Percentiles rank a stretch among this genome's conserved stretches.
Evolutionary conservation across 202 grass and related monocot species (phyloP).

Genomic region (Setaria italica): DNA sequence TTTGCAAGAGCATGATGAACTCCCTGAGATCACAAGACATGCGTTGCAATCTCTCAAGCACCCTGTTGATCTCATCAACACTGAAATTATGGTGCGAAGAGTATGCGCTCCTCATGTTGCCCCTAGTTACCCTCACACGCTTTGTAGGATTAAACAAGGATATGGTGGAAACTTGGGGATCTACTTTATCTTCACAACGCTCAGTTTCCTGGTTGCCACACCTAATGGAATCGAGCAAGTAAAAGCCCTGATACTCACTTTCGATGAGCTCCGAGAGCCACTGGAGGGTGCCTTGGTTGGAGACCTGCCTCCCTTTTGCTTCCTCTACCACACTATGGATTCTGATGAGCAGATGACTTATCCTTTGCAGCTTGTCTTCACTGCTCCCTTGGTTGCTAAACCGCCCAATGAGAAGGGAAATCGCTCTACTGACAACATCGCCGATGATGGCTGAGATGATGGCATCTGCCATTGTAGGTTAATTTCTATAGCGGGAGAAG

Average conservation of each 20-base stretch:
- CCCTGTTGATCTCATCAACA: slow-evolving; percentile 20
- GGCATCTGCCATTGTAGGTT: not conserved
- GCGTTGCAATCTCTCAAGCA: slow-evolving; percentile 28
- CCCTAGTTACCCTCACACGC: slow-evolving; percentile 22
- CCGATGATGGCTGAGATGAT: slow-evolving; percentile 38
- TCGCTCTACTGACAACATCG: slow-evolving; percentile 38
- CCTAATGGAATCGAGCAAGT: slow-evolving; percentile 48
- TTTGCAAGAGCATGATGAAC: slow-evolving; percentile 60
- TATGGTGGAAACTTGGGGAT: slow-evolving; percentile 1
- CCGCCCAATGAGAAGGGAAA: slow-evolving; percentile 29
- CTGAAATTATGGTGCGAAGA: not conserved
- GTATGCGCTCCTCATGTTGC: not conserved
- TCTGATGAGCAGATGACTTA: slow-evolving; percentile 45
- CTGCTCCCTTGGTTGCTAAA: not conserved
- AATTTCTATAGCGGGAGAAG: not conserved
- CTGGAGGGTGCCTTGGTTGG: slow-evolving; percentile 45
- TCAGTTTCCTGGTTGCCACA: slow-evolving; percentile 1
- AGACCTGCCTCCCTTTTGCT: slow-evolving; percentile 43
- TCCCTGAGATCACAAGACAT: slow-evolving; percentile 39
- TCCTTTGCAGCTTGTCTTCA: slow-evolving; percentile 31
- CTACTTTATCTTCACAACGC: not conserved
- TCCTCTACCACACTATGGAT: slow-evolving; percentile 58
- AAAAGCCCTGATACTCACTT: slow-evolving; percentile 32
- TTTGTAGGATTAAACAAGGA: slow-evolving; percentile 62
- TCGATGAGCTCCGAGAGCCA: slow-evolving; percentile 61